These are phyloP conservation scores for Bipolaris zeicola DNA, from an alignment of 2,329 filamentous ascomycete species.

Conservation along the genomic window DNA sequence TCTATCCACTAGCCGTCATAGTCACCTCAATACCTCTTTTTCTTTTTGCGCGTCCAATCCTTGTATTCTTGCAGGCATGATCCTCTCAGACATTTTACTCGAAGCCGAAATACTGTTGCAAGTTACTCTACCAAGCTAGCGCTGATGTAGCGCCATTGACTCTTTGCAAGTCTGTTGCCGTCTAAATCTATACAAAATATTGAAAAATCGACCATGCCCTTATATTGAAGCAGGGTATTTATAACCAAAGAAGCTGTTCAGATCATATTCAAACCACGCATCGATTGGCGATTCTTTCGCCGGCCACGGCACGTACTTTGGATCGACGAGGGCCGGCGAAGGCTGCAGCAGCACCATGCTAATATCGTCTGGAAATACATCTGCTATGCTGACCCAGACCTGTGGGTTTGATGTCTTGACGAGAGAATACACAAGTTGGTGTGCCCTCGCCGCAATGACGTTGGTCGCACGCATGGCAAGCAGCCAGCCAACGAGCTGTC, in stretches of 20 bases:
- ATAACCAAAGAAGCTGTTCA: slow-evolving; percentile 2
- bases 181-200: background rate
- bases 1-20: background rate
- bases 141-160: background rate
- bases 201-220: background rate
- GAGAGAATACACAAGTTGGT: slow-evolving; percentile 12
- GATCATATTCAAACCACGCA: slow-evolving; percentile 3
- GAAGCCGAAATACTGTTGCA: too few species aligned
- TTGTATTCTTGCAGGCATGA: background rate
- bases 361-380: slow-evolving; percentile 7
- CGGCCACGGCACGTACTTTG: slow-evolving; percentile 7
- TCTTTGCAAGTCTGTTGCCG: background rate
- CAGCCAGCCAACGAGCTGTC: slow-evolving; percentile 34
- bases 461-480: slow-evolving; percentile 30
- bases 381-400: slow-evolving; percentile 10
- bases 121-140: background rate
- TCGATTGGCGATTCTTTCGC: slow-evolving; percentile 1
- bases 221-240: background rate
- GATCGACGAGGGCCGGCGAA: background rate
- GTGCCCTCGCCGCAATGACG: slow-evolving; percentile 32
- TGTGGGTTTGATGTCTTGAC: slow-evolving; percentile 9
- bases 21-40: background rate
- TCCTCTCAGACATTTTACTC: too few species aligned
- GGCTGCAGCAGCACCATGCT: background rate
- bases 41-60: background rate